Evolutionary conservation across 139 green algal species (phyloP).

Genomic region (Picochlorum sp.): DNA sequence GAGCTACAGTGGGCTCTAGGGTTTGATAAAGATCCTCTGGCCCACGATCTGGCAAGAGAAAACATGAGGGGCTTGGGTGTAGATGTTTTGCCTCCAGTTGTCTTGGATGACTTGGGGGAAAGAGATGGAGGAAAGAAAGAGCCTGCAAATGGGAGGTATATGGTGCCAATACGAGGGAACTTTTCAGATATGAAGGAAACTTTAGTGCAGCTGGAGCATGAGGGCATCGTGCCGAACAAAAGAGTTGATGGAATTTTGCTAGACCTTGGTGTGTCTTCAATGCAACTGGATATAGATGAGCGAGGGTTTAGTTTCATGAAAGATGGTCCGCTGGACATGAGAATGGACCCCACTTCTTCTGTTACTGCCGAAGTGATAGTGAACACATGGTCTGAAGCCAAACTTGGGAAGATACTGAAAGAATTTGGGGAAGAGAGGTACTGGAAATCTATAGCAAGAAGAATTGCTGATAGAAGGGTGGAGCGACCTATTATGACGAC

Average conservation of each 20-base stretch:
- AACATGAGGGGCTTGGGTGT: constrained; percentile 29
- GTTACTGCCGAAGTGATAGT: constrained; percentile 71
- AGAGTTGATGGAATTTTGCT: constrained; percentile 77
- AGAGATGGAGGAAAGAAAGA: background rate
- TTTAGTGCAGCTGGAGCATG: constrained; percentile 2
- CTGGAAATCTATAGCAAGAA: constrained; percentile 63
- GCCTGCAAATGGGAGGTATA: background rate
- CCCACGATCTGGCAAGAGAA: constrained; percentile 53
- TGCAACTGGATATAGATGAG: constrained; percentile 85
- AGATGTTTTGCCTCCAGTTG: background rate
- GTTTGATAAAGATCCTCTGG: constrained; percentile 76
- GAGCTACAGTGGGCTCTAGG: constrained; percentile 66
- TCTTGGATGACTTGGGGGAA: background rate
- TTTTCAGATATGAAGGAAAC: constrained; percentile 33
- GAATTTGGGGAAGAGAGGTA: constrained; percentile 90
- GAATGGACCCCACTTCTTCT: constrained; percentile 62
- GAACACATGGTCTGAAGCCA: constrained; percentile 75
- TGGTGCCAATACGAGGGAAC: background rate
- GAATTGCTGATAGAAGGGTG: constrained; percentile 44
- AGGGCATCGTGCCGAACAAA: background rate
- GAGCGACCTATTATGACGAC: constrained; percentile 62
- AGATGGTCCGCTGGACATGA: constrained; percentile 80
- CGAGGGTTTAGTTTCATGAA: constrained; percentile 82
- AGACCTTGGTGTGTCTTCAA: constrained; percentile 92
- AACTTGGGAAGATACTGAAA: constrained; percentile 73